phyloP scores from a whole-genome alignment of 2,329 filamentous ascomycete genomes.

The Geoglossum cookeanum region DNA sequence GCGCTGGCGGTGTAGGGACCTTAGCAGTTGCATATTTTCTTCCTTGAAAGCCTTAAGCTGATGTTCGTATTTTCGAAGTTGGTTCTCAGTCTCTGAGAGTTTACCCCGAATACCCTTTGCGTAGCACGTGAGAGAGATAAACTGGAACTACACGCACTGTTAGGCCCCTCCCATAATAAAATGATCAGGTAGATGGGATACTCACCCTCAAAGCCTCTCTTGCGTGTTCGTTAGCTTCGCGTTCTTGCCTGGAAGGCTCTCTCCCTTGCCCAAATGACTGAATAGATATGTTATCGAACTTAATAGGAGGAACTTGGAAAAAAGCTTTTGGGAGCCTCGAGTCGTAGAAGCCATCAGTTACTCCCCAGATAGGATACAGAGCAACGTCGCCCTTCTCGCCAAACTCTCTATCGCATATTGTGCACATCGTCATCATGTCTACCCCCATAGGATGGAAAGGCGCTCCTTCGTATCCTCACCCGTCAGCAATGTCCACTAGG shows the following conservation, averaged over 20 bases:
- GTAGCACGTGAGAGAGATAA: neutral
- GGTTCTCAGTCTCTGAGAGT: neutral
- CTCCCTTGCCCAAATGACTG: neutral
- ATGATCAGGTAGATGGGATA: neutral
- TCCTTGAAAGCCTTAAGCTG: neutral
- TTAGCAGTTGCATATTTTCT: neutral
- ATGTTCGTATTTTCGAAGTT: neutral
- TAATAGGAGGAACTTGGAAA: neutral
- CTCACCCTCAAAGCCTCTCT: neutral
- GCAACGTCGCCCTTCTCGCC: neutral
- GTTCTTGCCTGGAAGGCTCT: neutral
- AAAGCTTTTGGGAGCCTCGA: neutral
- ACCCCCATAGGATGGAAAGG: conserved; percentile 22
- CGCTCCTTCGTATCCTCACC: conserved; percentile 18
- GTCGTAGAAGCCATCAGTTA: neutral
- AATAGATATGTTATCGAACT: neutral
- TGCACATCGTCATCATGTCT: neutral
- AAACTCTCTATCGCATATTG: neutral
- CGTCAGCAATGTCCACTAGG: neutral
- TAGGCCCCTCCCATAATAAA: neutral
- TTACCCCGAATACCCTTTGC: neutral
- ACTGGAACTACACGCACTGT: neutral
- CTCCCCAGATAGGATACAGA: neutral
- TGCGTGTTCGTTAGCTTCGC: neutral
- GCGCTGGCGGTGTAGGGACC: neutral